Evolutionary conservation across 2,329 filamentous ascomycete genomes (phyloP).

Genomic region (Dactylellina parvicollis): DNA sequence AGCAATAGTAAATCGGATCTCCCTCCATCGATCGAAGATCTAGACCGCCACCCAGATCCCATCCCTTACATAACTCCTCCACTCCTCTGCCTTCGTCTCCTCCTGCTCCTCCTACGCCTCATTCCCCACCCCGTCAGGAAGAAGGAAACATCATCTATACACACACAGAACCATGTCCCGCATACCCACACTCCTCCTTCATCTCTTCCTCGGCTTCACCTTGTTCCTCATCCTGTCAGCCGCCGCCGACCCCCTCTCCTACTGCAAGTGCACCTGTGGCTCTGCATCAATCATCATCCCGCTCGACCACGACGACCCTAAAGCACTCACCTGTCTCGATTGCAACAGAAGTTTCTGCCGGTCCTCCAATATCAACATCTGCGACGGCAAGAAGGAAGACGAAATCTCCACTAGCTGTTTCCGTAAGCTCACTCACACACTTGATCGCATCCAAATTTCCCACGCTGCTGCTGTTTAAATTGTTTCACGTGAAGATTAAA

Average conservation of each 20-base stretch:
- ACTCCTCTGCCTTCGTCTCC: not conserved
- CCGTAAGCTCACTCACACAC: constrained; percentile 63
- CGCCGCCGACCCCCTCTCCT: constrained; percentile 59
- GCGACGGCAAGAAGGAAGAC: constrained; percentile 70
- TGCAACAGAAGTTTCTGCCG: constrained; percentile 75
- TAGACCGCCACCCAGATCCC: constrained; percentile 26
- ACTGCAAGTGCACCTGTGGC: constrained; percentile 78
- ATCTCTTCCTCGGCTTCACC: constrained; percentile 45
- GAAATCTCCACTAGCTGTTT: constrained; percentile 75
- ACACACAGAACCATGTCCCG: constrained; percentile 27
- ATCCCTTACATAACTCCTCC: constrained; percentile 3
- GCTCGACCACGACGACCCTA: constrained; percentile 65
- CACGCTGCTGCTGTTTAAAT: not conserved
- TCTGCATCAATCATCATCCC: constrained; percentile 75
- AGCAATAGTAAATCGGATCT: not conserved
- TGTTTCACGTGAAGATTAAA: not conserved
- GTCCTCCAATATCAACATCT: constrained; percentile 71
- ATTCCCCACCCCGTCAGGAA: not conserved
- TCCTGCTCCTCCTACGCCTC: constrained; percentile 1
- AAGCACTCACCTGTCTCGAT: constrained; percentile 69
- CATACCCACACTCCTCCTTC: constrained; percentile 34
- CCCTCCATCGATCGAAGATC: constrained; percentile 18
- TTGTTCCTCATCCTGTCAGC: constrained; percentile 33
- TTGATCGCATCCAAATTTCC: not conserved
- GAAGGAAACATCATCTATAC: not conserved